Evolutionary conservation across 306 rosid species (phyloP).

Genomic region (Rosa multiflora): DNA sequence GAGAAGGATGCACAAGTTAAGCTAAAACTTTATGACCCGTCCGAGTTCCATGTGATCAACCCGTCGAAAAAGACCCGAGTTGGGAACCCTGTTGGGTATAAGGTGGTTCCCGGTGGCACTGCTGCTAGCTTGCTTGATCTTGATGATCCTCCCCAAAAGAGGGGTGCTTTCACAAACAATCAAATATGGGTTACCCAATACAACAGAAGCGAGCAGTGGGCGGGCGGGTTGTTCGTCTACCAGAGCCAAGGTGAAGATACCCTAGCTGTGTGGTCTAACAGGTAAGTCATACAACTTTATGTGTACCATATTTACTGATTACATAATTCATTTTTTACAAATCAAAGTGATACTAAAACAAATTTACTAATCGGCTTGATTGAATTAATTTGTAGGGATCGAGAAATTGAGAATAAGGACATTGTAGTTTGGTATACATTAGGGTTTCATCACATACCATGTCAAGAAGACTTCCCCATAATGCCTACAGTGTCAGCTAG

Average conservation of each 20-base stretch:
- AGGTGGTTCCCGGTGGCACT: slow-evolving; percentile 70
- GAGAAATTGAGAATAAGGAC: slow-evolving; percentile 77
- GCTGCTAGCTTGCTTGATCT: slow-evolving; percentile 72
- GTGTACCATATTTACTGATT: not conserved
- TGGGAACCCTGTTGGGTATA: slow-evolving; percentile 90
- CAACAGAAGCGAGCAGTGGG: slow-evolving; percentile 74
- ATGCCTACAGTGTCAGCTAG: slow-evolving; percentile 88
- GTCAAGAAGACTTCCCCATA: slow-evolving; percentile 87
- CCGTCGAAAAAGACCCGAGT: slow-evolving; percentile 58
- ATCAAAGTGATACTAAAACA: not conserved
- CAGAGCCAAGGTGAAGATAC: slow-evolving; percentile 82
- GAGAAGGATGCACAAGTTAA: slow-evolving; percentile 78
- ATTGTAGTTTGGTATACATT: slow-evolving; percentile 89
- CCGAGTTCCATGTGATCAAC: slow-evolving; percentile 74
- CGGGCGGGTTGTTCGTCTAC: slow-evolving; percentile 70
- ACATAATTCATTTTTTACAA: not conserved
- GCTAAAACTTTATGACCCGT: slow-evolving; percentile 70
- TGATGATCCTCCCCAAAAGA: slow-evolving; percentile 78
- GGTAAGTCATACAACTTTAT: slow-evolving; percentile 32
- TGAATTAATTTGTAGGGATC: slow-evolving; percentile 51
- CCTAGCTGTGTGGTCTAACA: slow-evolving; percentile 74
- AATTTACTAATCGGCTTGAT: not conserved
- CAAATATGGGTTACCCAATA: slow-evolving; percentile 94
- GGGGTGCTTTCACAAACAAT: slow-evolving; percentile 84
- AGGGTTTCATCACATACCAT: slow-evolving; percentile 92